Percentiles rank a stretch among this genome's conserved stretches.
Conservation (phyloP, 768 basidiomycete genomes). For the Boletus fagicola region DNA sequence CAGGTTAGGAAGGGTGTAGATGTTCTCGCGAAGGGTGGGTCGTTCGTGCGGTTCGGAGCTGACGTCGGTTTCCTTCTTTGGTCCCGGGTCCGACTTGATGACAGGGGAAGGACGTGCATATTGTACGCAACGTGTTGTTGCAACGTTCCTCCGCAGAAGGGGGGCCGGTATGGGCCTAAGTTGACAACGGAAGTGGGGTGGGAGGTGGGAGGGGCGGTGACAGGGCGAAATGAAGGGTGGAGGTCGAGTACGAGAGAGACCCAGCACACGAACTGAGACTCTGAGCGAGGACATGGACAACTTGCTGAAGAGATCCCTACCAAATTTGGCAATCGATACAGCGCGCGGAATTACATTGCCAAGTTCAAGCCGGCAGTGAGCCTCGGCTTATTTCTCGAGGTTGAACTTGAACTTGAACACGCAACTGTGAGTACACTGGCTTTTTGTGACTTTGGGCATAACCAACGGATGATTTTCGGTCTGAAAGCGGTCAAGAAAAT, state of each 20-base stretch:
- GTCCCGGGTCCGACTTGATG: slow-evolving; percentile 1
- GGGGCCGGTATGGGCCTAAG: neutral
- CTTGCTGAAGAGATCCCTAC: neutral
- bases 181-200: neutral
- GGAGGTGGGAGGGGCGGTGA: neutral
- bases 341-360: neutral
- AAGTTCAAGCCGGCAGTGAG: too few relatives aligned
- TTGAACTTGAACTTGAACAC: neutral
- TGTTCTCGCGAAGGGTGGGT: slow-evolving; percentile 66
- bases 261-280: neutral
- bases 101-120: slow-evolving; percentile 14
- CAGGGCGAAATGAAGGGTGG: neutral
- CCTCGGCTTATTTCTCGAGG: too few relatives aligned
- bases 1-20: slow-evolving; percentile 92
- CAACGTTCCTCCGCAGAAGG: slow-evolving; percentile 10
- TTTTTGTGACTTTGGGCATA: neutral
- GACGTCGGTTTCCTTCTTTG: slow-evolving; percentile 6
- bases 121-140: slow-evolving; percentile 10
- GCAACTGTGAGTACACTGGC: neutral
- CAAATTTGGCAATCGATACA: slow-evolving; percentile 5
- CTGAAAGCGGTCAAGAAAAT: neutral
- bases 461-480: neutral
- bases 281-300: slow-evolving; percentile 17
- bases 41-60: slow-evolving; percentile 21
- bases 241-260: slow-evolving; percentile 11